Base-by-base conservation (phyloP, 768 basidiomycete species). In the Pulveroboletus sp. region DNA sequence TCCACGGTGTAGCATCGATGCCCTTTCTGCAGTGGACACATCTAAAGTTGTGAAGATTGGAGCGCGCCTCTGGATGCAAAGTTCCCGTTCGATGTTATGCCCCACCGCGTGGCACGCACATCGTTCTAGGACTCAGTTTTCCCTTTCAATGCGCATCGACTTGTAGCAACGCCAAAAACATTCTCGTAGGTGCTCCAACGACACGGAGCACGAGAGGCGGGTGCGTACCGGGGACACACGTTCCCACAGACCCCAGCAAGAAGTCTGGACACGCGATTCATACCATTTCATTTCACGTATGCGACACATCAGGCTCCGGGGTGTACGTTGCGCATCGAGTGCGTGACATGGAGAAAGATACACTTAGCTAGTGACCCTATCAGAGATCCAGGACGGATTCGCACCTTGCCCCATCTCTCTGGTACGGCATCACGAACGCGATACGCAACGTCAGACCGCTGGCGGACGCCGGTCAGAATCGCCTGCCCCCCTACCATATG, bases 201-300 rank as follows among this genome's bases (percentile, higher is more conserved):
- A 51, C 8, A 6, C 27, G 27, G 8, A 28, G 45, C 18, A 8
- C 27, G 13, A 54, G 64, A 30, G 57, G 50, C 39, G 13, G 11
- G 11, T 13, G 5, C 31, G 13, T 33, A 33, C 32, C 32, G 11
- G 6, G 6, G 32, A 33, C 32, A 33, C 13, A 13, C 13, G 13
- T 76, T 10, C 57, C 84, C 14, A 70, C 69, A 24, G 53, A 61
- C 1, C 66, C 69, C 4, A 77, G 82, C 4, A 71, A 64, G 45
- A 66, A 69, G 28, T 62, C 81, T 8, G 84, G 85, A 50, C 75
- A 76, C 49, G 64, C 51, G 6, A 70, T 69, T 1, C 71, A 77
- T 39, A 71, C 74, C 1, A 72, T 83, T 69, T 1, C 71, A 77
- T 39, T 71, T 74, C 1, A 72, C 82, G 68, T 76, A 75, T 15